phyloP scores from a whole-genome alignment of 2,329 filamentous ascomycete genomes.

The Ilyonectria robusta region DNA sequence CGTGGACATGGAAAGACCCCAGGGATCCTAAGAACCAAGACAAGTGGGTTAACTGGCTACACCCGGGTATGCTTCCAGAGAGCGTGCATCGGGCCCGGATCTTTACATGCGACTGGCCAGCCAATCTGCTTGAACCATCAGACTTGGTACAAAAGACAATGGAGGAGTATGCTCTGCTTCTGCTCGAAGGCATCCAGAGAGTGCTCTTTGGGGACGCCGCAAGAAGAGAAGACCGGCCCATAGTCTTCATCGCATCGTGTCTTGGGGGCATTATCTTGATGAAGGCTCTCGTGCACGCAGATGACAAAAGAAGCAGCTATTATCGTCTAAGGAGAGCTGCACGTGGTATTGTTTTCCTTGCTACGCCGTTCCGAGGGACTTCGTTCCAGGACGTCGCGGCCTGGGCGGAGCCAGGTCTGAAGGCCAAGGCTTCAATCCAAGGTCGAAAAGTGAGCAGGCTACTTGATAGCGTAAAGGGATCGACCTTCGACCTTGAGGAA shows the following conservation, averaged over 20 bases:
- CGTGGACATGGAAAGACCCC: constrained; percentile 35
- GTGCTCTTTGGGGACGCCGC: background rate
- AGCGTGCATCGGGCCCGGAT: background rate
- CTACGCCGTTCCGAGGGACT: background rate
- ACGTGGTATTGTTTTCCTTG: background rate
- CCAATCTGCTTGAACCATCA: background rate
- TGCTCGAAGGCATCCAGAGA: background rate
- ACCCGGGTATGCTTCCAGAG: constrained; percentile 39
- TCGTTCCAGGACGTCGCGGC: background rate
- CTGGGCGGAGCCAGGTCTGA: background rate
- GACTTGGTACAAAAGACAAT: background rate
- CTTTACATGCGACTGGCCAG: constrained; percentile 8
- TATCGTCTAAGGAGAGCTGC: background rate
- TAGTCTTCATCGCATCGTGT: constrained; percentile 5
- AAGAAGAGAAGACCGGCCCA: background rate
- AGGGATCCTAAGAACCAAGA: background rate
- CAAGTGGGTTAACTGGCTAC: constrained; percentile 40
- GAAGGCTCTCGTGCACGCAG: constrained; percentile 1
- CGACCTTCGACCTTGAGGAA: background rate
- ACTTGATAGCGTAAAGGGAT: background rate
- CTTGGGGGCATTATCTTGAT: constrained; percentile 7
- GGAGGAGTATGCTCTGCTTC: background rate
- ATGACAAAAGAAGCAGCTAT: background rate
- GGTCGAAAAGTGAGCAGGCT: background rate
- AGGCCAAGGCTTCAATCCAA: background rate